phyloP scores from a whole-genome alignment of 108 stramenopile species.

The Chaetoceros muelleri region DNA sequence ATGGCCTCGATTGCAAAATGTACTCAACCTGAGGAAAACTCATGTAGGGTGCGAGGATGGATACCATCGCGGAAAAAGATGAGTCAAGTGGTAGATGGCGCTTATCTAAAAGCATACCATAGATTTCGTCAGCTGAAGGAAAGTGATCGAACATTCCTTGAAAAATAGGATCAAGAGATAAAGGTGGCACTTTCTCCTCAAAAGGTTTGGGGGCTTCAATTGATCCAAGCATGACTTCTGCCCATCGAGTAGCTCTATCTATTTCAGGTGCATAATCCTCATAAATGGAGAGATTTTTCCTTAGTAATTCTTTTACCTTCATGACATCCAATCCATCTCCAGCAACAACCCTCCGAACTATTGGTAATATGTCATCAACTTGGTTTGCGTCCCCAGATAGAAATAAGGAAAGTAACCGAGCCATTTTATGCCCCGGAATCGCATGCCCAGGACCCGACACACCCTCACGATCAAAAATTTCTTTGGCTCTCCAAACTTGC shows the following conservation, averaged over 20 bases:
- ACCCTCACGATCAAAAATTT: constrained; percentile 73
- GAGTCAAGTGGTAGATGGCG: constrained; percentile 62
- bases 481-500: constrained; percentile 76
- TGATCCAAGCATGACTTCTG: constrained; percentile 50
- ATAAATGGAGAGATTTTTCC: constrained; percentile 50
- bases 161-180: constrained; percentile 41
- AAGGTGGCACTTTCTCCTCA: constrained; percentile 66
- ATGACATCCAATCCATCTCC: constrained; percentile 81
- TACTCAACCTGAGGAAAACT: constrained; percentile 71
- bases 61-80: constrained; percentile 53
- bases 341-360: constrained; percentile 60
- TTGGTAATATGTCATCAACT: constrained; percentile 53
- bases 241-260: constrained; percentile 67
- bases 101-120: constrained; percentile 56
- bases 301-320: constrained; percentile 64
- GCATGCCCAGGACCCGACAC: constrained; percentile 69
- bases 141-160: constrained; percentile 38
- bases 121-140: constrained; percentile 63
- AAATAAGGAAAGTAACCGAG: constrained; percentile 59
- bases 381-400: constrained; percentile 59
- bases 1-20: constrained; percentile 45
- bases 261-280: constrained; percentile 81
- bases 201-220: constrained; percentile 41
- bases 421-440: constrained; percentile 69
- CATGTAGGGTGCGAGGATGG: constrained; percentile 66